Base-by-base conservation (phyloP, 805 yeast species). In the Ogataea glucozyma region DNA sequence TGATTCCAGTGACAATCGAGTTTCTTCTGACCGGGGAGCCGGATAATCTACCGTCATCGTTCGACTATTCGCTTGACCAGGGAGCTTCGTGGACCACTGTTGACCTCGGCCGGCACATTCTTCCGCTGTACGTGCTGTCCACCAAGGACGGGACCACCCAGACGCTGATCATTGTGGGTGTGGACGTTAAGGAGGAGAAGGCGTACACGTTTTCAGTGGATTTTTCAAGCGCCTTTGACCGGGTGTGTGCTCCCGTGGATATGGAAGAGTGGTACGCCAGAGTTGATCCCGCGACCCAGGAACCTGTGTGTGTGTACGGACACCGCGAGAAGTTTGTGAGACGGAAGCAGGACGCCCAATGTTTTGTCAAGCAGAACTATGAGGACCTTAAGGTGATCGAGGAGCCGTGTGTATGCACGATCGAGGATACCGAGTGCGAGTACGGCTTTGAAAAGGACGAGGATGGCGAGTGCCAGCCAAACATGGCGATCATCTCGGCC, bases 131-230 rank as follows among this genome's bases (percentile, higher is more conserved):
- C 37, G 47, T 61, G 31, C 22, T 53, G 16, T 55, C 89, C 0
- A 76, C 87, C 0, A 71, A 78, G 12, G 95, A 87, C 63, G 87
- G 91, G 1, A 75, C 89, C 0, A 79, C 88, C 3, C 62, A 71
- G 24, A 75, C 73, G 41, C 79, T 88, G 49, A 48, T 83, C 12
- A 40, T 83, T 3, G 54, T 68, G 13, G 88, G 86, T 4, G 26
- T 64, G 1, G 51, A 49, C n/a, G 44, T 42, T 3, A 43, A 44
- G 10, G 49, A 48, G 2, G 36, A 51, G 1, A 44, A 44, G 18
- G 26, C 39, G 4, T 62, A 59, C 21, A 46, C 61, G 3, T 66
- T 61, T 46, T 51, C 75, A 0, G 52, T 85, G 37, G 85, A 85
- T 54, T 83, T 86, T 52, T 52, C 76, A 1, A 66, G 70, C 2